A percentile compares a stretch with the other conserved stretches of the same genome.
Conservation (phyloP, 1,139 yeast species). For the Kodamaea suecica region DNA sequence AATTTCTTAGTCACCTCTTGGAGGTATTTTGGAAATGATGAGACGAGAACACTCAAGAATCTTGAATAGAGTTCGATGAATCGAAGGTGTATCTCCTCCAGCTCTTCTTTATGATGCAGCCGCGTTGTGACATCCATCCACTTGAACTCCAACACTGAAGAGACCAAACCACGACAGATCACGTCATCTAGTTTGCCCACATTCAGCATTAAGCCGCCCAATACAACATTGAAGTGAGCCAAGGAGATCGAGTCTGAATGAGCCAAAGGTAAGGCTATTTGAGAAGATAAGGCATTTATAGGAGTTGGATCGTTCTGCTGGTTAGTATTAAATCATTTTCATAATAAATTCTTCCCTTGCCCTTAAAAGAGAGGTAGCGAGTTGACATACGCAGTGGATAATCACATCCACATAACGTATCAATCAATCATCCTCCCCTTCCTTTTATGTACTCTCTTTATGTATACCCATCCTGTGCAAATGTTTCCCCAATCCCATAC, state of each 20-base stretch:
- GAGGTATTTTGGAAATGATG: constrained; percentile 88
- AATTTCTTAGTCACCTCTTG: constrained; percentile 70
- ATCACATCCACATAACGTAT: constrained; percentile 1
- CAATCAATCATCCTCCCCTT: no score
- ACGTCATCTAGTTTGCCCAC: constrained; percentile 39
- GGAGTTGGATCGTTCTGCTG: constrained; percentile 35
- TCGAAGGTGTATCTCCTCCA: constrained; percentile 25
- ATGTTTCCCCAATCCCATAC: constrained; percentile 6
- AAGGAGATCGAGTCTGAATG: constrained; percentile 37
- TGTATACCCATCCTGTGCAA: constrained; percentile 10
- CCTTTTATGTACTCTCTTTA: neutral
- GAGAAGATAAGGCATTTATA: constrained; percentile 36
- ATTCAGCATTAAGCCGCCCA: constrained; percentile 34
- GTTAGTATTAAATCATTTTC: constrained; percentile 21
- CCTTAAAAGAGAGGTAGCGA: no score
- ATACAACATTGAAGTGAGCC: constrained; percentile 34
- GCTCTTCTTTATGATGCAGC: constrained; percentile 10
- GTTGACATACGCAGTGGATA: no score
- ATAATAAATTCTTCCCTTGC: no score
- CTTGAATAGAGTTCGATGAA: constrained; percentile 55
- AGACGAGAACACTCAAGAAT: constrained; percentile 73
- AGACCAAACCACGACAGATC: constrained; percentile 30
- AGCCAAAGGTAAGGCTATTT: constrained; percentile 31
- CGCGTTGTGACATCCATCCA: constrained; percentile 49
- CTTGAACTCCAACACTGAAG: constrained; percentile 39